These are phyloP conservation scores for Mallotus japonicus DNA, from an alignment of 441 rosid species.

Conservation along the genomic window DNA sequence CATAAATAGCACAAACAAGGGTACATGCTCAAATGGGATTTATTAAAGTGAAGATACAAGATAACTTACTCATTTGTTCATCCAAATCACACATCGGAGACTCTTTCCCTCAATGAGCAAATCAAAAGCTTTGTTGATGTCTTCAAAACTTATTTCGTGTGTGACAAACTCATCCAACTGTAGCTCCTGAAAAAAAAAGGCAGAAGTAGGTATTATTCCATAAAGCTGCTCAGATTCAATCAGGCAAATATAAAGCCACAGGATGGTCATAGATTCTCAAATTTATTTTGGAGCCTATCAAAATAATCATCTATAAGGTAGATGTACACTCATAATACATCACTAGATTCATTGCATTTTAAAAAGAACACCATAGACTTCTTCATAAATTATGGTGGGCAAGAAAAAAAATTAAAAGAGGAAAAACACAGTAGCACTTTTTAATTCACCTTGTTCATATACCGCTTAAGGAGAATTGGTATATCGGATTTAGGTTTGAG, in stretches of 20 bases:
- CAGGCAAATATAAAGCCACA: too few relatives aligned
- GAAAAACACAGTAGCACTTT: background rate
- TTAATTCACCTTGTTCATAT: constrained; percentile 49
- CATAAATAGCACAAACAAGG: background rate
- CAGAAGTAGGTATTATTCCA: background rate
- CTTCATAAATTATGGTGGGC: background rate
- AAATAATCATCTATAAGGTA: too few relatives aligned
- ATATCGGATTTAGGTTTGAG: constrained; percentile 74
- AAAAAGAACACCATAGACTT: background rate
- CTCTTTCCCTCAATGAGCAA: constrained; percentile 55
- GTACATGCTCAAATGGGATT: background rate
- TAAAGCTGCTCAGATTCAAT: too few relatives aligned
- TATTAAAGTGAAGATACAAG: background rate
- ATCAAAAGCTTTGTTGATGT: constrained; percentile 69
- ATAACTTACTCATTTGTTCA: constrained; percentile 35
- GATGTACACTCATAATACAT: background rate
- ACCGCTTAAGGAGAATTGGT: constrained; percentile 66
- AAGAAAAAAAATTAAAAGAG: background rate
- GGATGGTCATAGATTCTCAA: too few relatives aligned
- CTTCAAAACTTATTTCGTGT: constrained; percentile 67
- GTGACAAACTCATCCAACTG: constrained; percentile 73
- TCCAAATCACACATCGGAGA: constrained; percentile 76
- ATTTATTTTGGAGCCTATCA: too few relatives aligned
- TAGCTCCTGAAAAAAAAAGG: constrained; percentile 46
- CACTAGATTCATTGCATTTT: too few relatives aligned